Percentiles rank a stretch among this genome's conserved stretches.
phyloP scores from a whole-genome alignment of 2,329 filamentous ascomycete genomes.

The Penicillium aurantiogriseum region DNA sequence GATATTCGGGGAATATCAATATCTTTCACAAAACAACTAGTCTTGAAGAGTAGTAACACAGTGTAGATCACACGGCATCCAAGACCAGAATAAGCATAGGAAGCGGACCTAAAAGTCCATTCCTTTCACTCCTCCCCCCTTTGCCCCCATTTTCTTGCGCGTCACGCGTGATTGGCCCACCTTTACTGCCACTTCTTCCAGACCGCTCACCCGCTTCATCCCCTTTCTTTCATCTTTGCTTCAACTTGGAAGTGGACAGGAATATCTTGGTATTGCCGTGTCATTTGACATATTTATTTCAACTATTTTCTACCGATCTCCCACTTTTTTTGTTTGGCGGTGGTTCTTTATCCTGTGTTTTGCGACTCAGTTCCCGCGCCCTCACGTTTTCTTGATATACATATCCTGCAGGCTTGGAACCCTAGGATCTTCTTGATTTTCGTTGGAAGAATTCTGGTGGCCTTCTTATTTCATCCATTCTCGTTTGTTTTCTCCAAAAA shows the following conservation, averaged over 20 bases:
- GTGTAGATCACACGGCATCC: slow-evolving; percentile 7
- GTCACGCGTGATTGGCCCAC: slow-evolving; percentile 20
- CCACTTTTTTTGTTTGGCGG: background rate
- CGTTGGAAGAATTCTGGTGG: slow-evolving; percentile 7
- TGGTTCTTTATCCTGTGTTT: slow-evolving; percentile 6
- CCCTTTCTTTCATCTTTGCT: slow-evolving; percentile 23
- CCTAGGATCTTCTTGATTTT: background rate
- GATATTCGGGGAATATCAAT: background rate
- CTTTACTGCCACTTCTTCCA: slow-evolving; percentile 20
- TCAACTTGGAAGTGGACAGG: slow-evolving; percentile 1
- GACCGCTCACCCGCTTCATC: slow-evolving; percentile 24
- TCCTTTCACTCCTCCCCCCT: slow-evolving; percentile 13
- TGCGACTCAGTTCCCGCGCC: slow-evolving; percentile 17
- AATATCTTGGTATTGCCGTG: background rate
- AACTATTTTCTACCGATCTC: background rate
- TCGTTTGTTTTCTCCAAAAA: background rate
- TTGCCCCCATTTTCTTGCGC: slow-evolving; percentile 14
- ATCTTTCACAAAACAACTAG: background rate
- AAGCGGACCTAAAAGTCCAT: background rate
- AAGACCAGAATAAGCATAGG: slow-evolving; percentile 6
- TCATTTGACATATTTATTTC: background rate
- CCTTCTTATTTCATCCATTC: background rate
- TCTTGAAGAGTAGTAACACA: background rate
- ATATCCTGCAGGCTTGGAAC: slow-evolving; percentile 5
- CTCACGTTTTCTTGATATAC: slow-evolving; percentile 12